Evolutionary conservation across 1,284 basidiomycete genomes (phyloP).

Genomic region (Macrocybe sp.): DNA sequence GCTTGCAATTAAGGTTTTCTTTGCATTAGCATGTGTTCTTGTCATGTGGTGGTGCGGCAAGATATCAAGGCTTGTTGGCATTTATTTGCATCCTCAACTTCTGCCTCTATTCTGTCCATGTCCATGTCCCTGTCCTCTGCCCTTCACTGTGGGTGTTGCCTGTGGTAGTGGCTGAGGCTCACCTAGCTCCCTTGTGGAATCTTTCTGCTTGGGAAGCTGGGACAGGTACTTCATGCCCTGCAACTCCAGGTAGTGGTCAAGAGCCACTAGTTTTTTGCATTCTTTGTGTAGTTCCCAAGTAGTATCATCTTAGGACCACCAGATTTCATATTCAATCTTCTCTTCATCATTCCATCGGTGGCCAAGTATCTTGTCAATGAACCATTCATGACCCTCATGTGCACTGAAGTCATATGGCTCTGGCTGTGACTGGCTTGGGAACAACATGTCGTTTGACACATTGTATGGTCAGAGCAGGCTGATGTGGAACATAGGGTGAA

Average conservation of each 20-base stretch:
- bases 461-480: constrained; percentile 11
- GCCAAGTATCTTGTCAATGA: constrained; percentile 15
- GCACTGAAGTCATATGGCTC: constrained; percentile 20
- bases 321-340: constrained; percentile 13
- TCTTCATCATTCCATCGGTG: constrained; percentile 12
- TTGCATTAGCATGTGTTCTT: too few species aligned
- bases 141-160: too few species aligned
- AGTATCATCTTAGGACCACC: constrained; percentile 18
- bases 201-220: neutral
- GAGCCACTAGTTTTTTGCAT: neutral
- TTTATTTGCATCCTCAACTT: too few species aligned
- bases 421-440: constrained; percentile 12
- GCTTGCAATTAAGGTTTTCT: too few species aligned
- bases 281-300: constrained; percentile 22
- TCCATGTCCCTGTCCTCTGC: too few species aligned
- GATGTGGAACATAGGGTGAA: constrained; percentile 15
- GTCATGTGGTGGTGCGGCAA: too few species aligned
- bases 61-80: too few species aligned
- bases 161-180: too few species aligned
- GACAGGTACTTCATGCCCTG: neutral
- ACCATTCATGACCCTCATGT: constrained; percentile 16
- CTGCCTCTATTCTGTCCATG: too few species aligned
- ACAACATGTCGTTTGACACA: constrained; percentile 12
- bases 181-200: too few species aligned
- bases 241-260: neutral